Conservation (phyloP, 495 filamentous ascomycete species). For the Lindgomyces ingoldianus region DNA sequence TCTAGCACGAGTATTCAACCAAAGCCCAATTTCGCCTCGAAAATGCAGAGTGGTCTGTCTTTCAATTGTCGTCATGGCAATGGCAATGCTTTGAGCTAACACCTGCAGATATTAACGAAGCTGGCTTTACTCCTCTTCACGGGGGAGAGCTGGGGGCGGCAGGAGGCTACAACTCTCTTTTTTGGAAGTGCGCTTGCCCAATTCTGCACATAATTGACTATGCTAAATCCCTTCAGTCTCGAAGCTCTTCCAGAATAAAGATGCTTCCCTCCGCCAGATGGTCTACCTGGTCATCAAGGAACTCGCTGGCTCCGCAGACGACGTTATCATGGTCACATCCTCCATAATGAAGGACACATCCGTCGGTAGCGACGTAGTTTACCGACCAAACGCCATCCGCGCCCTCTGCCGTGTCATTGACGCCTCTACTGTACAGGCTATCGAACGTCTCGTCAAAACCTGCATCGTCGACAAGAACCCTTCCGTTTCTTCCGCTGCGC, state of each 20-base stretch:
- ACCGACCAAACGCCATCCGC: conserved; percentile 94
- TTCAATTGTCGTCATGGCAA: background rate
- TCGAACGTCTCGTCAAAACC: conserved; percentile 98
- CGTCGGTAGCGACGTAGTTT: conserved; percentile 91
- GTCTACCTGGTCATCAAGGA: conserved; percentile 96
- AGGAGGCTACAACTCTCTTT: conserved; percentile 97
- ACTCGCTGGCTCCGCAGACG: conserved; percentile 91
- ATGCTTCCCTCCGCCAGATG: conserved; percentile 97
- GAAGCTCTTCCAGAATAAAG: conserved; percentile 99
- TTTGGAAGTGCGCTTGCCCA: conserved; percentile 64
- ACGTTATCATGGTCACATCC: conserved; percentile 96
- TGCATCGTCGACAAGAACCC: conserved; percentile 99
- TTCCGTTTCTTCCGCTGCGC: conserved; percentile 92
- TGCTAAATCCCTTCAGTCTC: conserved; percentile 55
- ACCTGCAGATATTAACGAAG: conserved; percentile 67
- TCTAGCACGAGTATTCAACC: conserved; percentile 94
- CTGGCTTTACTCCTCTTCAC: conserved; percentile 96
- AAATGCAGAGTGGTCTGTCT: conserved; percentile 37
- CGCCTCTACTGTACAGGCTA: conserved; percentile 95
- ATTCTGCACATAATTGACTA: background rate
- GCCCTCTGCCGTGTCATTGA: conserved; percentile 97
- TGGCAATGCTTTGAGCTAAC: conserved; percentile 1
- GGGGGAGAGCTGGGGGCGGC: conserved; percentile 92
- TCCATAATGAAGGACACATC: conserved; percentile 99
- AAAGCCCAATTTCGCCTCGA: conserved; percentile 74